Conservation (phyloP, 2,329 filamentous ascomycete species). For the Lizonia empirigonia region DNA sequence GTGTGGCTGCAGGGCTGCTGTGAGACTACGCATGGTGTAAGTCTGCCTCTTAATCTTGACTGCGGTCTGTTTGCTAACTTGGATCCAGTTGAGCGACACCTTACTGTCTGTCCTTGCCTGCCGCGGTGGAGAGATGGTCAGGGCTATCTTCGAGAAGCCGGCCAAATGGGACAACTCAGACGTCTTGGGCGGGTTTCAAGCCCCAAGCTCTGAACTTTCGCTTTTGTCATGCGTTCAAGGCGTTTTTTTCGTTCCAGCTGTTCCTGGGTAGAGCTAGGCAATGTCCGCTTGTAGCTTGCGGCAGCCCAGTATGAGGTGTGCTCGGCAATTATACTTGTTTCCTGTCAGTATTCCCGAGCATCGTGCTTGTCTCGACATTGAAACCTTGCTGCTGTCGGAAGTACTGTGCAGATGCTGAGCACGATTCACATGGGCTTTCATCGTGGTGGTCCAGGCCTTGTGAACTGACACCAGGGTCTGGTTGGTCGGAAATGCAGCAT, state of each 20-base stretch:
- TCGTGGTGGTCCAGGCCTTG: background rate
- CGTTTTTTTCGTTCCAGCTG: background rate
- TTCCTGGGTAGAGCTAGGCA: background rate
- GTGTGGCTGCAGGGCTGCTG: conserved; percentile 95
- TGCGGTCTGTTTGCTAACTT: background rate
- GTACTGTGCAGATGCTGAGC: background rate
- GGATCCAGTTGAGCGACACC: conserved; percentile 72
- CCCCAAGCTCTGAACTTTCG: conserved; percentile 6
- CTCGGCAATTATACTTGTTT: background rate
- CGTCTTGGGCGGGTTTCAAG: conserved; percentile 33
- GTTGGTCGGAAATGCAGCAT: background rate
- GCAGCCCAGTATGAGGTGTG: no score
- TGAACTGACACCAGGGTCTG: background rate
- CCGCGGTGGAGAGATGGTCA: conserved; percentile 77
- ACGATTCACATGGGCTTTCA: background rate
- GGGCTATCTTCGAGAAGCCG: conserved; percentile 68
- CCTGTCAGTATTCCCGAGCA: background rate
- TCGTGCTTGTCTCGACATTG: background rate
- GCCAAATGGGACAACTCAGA: conserved; percentile 35
- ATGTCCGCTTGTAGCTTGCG: background rate
- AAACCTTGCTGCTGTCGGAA: background rate
- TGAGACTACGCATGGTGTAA: conserved; percentile 88
- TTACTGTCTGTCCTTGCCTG: conserved; percentile 78
- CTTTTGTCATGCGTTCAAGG: background rate
- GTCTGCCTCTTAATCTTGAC: conserved; percentile 46